phyloP scores from a whole-genome alignment of 257 asterid species.

The Nicotiana undulata region DNA sequence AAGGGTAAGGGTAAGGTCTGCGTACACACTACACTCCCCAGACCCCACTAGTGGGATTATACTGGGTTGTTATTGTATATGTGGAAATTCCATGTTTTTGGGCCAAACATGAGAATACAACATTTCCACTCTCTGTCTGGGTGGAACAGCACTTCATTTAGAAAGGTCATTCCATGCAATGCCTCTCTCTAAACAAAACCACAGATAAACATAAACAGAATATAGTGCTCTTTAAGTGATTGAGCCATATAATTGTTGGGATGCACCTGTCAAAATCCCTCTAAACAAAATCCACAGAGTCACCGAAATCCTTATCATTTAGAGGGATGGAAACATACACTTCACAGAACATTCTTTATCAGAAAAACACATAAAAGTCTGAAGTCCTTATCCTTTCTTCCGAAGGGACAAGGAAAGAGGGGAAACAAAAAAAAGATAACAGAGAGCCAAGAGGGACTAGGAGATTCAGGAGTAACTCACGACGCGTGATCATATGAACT shows the following conservation, averaged over 20 bases:
- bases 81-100: neutral
- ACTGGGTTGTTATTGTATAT: too few species aligned
- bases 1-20: too few species aligned
- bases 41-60: too few species aligned
- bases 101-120: neutral
- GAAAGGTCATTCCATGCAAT: neutral
- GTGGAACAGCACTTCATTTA: neutral
- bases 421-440: neutral
- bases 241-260: neutral
- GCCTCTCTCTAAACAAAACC: too few species aligned
- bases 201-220: neutral
- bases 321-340: neutral
- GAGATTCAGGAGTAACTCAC: slow-evolving; percentile 28
- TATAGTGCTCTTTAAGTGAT: neutral
- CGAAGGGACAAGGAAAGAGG: slow-evolving; percentile 9
- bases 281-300: neutral
- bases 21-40: too few species aligned
- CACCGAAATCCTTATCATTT: neutral
- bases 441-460: neutral
- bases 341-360: neutral
- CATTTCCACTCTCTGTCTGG: neutral
- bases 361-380: slow-evolving; percentile 11
- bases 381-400: slow-evolving; percentile 34
- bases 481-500: slow-evolving; percentile 65
- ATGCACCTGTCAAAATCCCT: neutral